Evolutionary conservation across 208 protist species (phyloP).

Genomic region (Leishmania mexicana): DNA sequence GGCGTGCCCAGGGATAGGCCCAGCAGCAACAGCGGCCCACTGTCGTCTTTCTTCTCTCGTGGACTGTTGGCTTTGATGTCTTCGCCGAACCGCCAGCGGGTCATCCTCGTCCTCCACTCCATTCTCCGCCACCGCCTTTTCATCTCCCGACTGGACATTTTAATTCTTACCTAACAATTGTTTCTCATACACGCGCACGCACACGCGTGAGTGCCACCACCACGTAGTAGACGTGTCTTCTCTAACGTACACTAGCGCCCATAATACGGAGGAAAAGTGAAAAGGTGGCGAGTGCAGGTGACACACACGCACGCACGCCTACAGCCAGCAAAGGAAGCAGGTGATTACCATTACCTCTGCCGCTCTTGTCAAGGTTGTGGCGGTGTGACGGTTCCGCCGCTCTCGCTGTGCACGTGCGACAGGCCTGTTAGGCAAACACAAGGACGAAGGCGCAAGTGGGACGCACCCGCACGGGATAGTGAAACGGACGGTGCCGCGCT

Average conservation of each 20-base stretch:
- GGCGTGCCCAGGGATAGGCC: background rate
- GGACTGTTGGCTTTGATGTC: background rate
- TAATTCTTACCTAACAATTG: too few relatives aligned
- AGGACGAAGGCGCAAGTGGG: background rate
- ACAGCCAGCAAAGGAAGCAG: background rate
- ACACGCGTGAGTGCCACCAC: background rate
- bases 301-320: background rate
- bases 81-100: background rate
- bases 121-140: background rate
- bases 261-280: background rate
- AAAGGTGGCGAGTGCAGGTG: too few relatives aligned
- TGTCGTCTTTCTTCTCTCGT: background rate
- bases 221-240: background rate
- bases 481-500: background rate
- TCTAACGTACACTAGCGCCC: background rate
- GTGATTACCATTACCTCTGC: background rate
- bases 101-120: background rate
- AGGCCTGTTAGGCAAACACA: background rate
- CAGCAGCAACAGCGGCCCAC: too few relatives aligned
- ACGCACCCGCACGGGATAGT: background rate
- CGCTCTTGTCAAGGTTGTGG: background rate
- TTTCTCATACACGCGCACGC: background rate
- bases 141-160: background rate
- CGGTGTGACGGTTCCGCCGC: background rate
- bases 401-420: background rate